Conservation (phyloP, 208 protist genomes). For the Phytomonas sp. region DNA sequence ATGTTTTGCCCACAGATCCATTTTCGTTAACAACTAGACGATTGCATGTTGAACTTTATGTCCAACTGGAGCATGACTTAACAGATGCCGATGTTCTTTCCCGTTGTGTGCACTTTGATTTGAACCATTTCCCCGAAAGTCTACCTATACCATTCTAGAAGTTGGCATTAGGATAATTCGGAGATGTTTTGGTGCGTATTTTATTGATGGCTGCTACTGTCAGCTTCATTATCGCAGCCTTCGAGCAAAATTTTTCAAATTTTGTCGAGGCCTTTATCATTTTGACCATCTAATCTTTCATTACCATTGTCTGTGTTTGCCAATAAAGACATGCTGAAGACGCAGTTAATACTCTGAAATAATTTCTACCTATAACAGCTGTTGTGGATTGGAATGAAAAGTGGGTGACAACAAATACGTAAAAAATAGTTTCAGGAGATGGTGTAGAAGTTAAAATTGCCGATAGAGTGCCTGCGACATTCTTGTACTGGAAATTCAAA, state of each 20-base stretch:
- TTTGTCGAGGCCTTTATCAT: constrained; percentile 95
- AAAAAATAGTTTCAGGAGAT: constrained; percentile 93
- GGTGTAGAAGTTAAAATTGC: constrained; percentile 91
- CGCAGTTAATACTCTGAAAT: constrained; percentile 83
- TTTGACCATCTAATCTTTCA: constrained; percentile 90
- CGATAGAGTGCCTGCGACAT: constrained; percentile 93
- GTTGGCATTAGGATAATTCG: constrained; percentile 82
- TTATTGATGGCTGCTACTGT: constrained; percentile 69
- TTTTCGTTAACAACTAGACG: not conserved
- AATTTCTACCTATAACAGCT: constrained; percentile 57
- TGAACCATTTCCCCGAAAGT: constrained; percentile 49
- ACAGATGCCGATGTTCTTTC: constrained; percentile 21
- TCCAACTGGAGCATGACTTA: constrained; percentile 5
- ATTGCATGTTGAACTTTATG: not conserved
- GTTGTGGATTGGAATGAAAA: constrained; percentile 65
- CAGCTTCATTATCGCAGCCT: constrained; percentile 70
- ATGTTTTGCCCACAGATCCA: not conserved
- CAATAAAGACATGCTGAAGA: constrained; percentile 90
- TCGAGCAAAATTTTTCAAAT: constrained; percentile 54
- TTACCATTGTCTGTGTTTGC: constrained; percentile 90
- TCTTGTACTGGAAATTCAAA: constrained; percentile 74
- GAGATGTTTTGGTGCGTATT: constrained; percentile 88
- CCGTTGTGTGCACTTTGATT: constrained; percentile 49
- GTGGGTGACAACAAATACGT: constrained; percentile 32
- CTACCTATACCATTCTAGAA: constrained; percentile 69